Conservation (phyloP, 768 basidiomycete genomes). For the Lentinula edodes region DNA sequence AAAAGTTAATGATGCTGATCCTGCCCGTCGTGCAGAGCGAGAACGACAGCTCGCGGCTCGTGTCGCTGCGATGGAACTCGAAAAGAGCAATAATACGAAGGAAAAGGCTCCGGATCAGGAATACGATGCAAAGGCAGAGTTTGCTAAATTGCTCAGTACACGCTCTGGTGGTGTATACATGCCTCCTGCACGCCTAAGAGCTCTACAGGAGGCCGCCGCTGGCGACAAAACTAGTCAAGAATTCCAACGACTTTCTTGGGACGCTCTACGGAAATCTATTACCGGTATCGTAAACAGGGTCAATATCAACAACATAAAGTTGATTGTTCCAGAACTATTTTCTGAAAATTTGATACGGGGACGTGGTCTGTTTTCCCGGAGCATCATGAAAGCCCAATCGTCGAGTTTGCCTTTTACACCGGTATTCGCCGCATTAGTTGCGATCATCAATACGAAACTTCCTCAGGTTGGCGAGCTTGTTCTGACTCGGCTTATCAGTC, state of each 20-base stretch:
- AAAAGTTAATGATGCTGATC: constrained; percentile 67
- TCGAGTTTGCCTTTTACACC: constrained; percentile 97
- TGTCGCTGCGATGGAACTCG: constrained; percentile 63
- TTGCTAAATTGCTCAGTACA: constrained; percentile 76
- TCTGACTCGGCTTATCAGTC: constrained; percentile 83
- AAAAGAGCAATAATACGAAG: constrained; percentile 49
- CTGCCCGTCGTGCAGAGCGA: constrained; percentile 66
- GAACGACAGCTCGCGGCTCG: constrained; percentile 75
- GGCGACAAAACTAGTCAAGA: constrained; percentile 81
- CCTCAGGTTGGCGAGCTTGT: constrained; percentile 95
- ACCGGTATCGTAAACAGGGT: constrained; percentile 99
- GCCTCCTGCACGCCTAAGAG: constrained; percentile 89
- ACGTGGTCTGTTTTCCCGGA: constrained; percentile 85
- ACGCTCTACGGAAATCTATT: constrained; percentile 93
- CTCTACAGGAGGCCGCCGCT: constrained; percentile 79
- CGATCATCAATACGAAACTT: constrained; percentile 95
- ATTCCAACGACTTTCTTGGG: constrained; percentile 96
- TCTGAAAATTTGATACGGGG: constrained; percentile 92
- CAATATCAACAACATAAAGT: constrained; percentile 94
- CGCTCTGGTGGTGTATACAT: constrained; percentile 95
- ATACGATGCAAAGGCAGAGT: constrained; percentile 79
- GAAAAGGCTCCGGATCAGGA: constrained; percentile 39
- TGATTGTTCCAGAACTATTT: constrained; percentile 87
- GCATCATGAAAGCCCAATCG: constrained; percentile 97
- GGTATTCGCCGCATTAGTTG: constrained; percentile 89